Conservation (phyloP, 129 eudicot species). For the Saposhnikovia divaricata region DNA sequence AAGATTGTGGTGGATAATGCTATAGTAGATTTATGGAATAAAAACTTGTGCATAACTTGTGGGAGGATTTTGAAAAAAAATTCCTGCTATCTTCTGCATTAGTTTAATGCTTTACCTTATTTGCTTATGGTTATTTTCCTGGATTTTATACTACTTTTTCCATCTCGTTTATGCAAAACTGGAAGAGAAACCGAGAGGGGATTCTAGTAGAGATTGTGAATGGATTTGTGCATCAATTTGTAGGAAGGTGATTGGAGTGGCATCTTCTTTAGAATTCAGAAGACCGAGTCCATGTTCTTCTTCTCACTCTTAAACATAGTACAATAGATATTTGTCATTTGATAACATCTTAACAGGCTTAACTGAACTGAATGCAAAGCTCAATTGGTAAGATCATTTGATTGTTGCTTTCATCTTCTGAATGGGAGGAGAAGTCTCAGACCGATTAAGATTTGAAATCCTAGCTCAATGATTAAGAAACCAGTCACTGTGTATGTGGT, state of each 20-base stretch:
- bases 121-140: background rate
- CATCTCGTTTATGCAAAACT: background rate
- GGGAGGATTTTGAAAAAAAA: background rate
- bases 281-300: background rate
- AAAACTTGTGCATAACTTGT: background rate
- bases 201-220: background rate
- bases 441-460: no score
- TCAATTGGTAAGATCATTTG: no score
- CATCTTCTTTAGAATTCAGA: background rate
- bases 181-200: background rate
- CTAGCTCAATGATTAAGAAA: no score
- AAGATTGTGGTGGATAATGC: constrained; percentile 2
- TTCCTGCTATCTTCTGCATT: background rate
- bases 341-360: no score
- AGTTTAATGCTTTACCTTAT: background rate
- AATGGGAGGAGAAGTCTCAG: no score
- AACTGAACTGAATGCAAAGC: no score
- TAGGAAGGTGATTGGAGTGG: background rate
- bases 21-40: background rate
- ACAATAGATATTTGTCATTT: no score
- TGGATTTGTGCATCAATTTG: background rate
- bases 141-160: background rate
- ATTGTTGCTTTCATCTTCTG: no score
- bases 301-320: no score
- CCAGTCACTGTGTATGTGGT: no score